phyloP scores from a whole-genome alignment of 352 stramenopile species.

The Thraustochytrium striatum region DNA sequence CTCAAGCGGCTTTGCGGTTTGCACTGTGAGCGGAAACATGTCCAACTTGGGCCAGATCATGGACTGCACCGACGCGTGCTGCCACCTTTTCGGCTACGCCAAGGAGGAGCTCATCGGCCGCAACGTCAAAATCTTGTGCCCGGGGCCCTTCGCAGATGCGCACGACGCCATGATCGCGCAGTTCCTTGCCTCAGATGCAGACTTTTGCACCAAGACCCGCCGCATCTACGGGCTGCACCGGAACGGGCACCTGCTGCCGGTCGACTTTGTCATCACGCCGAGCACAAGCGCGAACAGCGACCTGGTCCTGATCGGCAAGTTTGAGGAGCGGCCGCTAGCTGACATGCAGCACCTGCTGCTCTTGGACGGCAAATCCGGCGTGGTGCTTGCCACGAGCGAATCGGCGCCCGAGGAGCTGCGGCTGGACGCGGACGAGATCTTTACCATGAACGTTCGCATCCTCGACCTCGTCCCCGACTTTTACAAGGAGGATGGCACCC shows the following conservation, averaged over 20 bases:
- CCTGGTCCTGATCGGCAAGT: conserved; percentile 28
- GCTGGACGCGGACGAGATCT: neutral
- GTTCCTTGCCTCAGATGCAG: conserved; percentile 3
- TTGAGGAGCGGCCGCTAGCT: neutral
- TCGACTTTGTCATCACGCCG: conserved; percentile 45
- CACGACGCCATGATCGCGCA: conserved; percentile 21
- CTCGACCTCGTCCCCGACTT: conserved; percentile 36
- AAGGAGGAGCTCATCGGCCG: neutral
- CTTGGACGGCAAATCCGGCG: neutral
- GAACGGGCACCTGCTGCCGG: neutral
- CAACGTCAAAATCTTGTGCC: conserved; percentile 35
- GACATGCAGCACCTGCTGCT: neutral
- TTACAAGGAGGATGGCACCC: neutral
- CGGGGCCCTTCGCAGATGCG: conserved; percentile 13
- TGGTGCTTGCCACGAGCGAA: neutral
- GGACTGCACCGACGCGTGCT: conserved; percentile 7
- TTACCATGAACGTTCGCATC: neutral
- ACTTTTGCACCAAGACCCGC: conserved; percentile 16
- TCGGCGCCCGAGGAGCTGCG: neutral
- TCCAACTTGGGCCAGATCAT: conserved; percentile 33
- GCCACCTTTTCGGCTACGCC: conserved; percentile 24
- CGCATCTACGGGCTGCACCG: conserved; percentile 33
- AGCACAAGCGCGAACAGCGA: conserved; percentile 10
- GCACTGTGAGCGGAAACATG: conserved; percentile 11
- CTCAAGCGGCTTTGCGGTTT: conserved; percentile 20